phyloP scores from a whole-genome alignment of 169 alveolate genomes.

The Eimeria necatrix region DNA sequence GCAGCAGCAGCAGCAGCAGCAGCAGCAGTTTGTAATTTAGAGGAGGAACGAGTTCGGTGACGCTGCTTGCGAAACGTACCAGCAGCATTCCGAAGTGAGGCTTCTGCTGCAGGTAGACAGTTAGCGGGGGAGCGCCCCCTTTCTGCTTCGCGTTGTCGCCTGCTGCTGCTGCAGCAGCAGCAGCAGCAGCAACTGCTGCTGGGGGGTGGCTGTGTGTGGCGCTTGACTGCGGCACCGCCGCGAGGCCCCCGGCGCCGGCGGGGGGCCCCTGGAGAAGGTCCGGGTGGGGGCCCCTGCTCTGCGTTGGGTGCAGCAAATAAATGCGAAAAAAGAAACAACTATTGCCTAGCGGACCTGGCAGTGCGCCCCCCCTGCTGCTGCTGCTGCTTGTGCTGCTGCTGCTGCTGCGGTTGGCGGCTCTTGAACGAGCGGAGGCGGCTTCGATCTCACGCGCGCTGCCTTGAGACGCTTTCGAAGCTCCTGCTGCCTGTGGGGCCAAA shows the following conservation, averaged over 20 bases:
- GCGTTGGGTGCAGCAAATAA: no score
- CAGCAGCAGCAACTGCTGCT: neutral
- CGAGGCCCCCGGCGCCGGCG: no score
- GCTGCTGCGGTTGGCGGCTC: neutral
- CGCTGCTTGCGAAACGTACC: neutral
- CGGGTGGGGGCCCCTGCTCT: no score
- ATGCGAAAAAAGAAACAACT: no score
- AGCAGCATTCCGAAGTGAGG: slow-evolving; percentile 19
- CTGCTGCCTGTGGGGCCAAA: neutral
- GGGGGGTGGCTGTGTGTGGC: neutral
- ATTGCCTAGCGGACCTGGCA: no score
- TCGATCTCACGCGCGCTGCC: neutral
- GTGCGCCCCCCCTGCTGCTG: neutral
- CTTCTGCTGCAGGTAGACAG: neutral
- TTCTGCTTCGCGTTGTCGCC: no score
- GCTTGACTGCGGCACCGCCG: no score
- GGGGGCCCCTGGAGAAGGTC: no score
- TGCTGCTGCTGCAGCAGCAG: neutral
- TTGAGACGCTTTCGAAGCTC: neutral
- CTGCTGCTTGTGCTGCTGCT: neutral
- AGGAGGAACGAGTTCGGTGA: neutral
- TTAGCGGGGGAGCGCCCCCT: no score
- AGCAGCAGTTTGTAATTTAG: neutral
- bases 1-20: neutral
- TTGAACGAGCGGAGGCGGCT: neutral